Evolutionary conservation across 768 basidiomycete genomes (phyloP), one percentile per base, ranked within the genome.

Genomic region (Pholiota molesta): DNA sequence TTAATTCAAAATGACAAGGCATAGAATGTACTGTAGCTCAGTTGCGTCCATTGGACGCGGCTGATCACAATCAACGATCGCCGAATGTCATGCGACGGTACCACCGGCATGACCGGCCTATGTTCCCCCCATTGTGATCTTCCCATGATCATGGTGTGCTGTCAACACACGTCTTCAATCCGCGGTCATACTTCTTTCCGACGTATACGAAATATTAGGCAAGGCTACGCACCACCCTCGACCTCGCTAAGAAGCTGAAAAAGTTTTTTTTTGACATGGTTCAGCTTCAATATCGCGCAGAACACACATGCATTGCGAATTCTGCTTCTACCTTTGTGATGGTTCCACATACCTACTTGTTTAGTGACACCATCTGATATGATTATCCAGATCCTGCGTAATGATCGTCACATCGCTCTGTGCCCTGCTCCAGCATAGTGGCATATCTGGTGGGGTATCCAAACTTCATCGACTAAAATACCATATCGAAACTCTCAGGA

Each of bases 401-500:
- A 26, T 26, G 47, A 49, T 49, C 47, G 8, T 26, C 47, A 5
- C 47, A 26, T 37, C 35, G 35, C 35, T 37, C 47, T 26, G 47
- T 19, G 23, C 47, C 11, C 47, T n/a, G 19, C 23, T 23, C 11
- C 23, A 49, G n/a, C 7, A 21, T 17, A 19, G 42, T 44, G 17
- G 47, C 47, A 19, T 49, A 49, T 49, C 23, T 10, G 23, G 13
- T 28, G 40, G n/a, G 26, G 23, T 57, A 45, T 57, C 31, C 7
- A 47, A 16, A 21, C 26, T 35, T 58, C 26, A 23, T 58, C 33
- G 57, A 51, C 37, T 47, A 51, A 58, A 33, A 49, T 21, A 58
- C 33, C 23, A 13, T 52, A 47, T 53, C 40, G 63, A 62, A 58
- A 35, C 39, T 65, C 61, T 39, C 63, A 64, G 57, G 49, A 54